Evolutionary conservation across 345 rosid genomes (phyloP).

Genomic region (Brassica carinata): DNA sequence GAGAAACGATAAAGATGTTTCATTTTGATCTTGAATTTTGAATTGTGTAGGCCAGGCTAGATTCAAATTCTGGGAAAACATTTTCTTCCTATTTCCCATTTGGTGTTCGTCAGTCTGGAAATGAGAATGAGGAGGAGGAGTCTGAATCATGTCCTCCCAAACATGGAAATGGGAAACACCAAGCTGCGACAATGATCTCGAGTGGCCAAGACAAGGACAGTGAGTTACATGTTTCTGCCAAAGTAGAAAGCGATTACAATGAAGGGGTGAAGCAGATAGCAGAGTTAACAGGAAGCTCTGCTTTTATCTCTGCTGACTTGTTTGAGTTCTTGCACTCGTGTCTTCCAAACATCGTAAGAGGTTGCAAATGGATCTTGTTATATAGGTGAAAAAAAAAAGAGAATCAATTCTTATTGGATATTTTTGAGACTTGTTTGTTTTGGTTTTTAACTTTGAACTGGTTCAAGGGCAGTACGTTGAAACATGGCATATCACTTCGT

Average conservation of each 20-base stretch:
- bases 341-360: slow-evolving; percentile 87
- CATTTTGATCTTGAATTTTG: background rate
- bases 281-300: slow-evolving; percentile 59
- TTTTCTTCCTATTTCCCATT: slow-evolving; percentile 57
- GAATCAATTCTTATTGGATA: background rate
- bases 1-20: background rate
- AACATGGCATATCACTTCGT: slow-evolving; percentile 94
- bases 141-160: slow-evolving; percentile 42
- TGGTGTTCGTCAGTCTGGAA: slow-evolving; percentile 46
- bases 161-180: slow-evolving; percentile 4
- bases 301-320: slow-evolving; percentile 63
- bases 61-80: slow-evolving; percentile 49
- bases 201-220: slow-evolving; percentile 16
- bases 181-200: slow-evolving; percentile 18
- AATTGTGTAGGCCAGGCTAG: slow-evolving; percentile 63
- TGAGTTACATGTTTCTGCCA: slow-evolving; percentile 30
- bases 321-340: slow-evolving; percentile 72
- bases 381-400: slow-evolving; percentile 54
- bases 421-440: slow-evolving; percentile 15
- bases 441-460: slow-evolving; percentile 42
- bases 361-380: slow-evolving; percentile 80
- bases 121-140: slow-evolving; percentile 42
- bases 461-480: slow-evolving; percentile 98
- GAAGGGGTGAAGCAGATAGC: slow-evolving; percentile 47
- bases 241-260: slow-evolving; percentile 48